A percentile compares a stretch with the other conserved stretches of the same genome.
Conservation (phyloP, 148 eudicot genomes). For the Cornus florida region DNA sequence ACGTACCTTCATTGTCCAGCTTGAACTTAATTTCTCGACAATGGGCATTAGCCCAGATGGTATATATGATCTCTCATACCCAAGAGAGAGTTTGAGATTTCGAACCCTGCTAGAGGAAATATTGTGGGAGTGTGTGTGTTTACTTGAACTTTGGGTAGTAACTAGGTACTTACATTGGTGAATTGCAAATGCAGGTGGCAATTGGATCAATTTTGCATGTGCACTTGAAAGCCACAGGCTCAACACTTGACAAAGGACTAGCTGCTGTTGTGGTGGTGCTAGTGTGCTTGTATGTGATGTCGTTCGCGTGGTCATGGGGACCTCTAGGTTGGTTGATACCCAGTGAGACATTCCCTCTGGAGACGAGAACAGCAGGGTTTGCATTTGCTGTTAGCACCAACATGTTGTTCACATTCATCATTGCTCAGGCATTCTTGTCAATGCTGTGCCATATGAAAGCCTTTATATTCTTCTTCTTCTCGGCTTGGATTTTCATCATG, state of each 20-base stretch:
- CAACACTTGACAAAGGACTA: constrained; percentile 21
- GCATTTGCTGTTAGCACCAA: constrained; percentile 52
- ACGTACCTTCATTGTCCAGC: neutral
- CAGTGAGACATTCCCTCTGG: constrained; percentile 43
- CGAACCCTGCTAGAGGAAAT: too few relatives aligned
- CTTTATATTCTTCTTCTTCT: constrained; percentile 48
- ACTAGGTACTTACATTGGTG: too few relatives aligned
- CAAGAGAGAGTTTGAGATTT: too few relatives aligned
- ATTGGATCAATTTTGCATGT: constrained; percentile 42
- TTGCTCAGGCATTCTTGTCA: constrained; percentile 44
- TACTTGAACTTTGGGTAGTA: too few relatives aligned
- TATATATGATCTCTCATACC: too few relatives aligned
- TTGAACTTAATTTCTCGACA: too few relatives aligned
- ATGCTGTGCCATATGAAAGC: constrained; percentile 46
- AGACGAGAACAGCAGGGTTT: constrained; percentile 47
- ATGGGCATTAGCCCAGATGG: too few relatives aligned
- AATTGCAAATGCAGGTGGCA: constrained; percentile 27
- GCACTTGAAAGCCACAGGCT: constrained; percentile 32
- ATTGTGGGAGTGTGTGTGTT: too few relatives aligned
- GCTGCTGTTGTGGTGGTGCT: constrained; percentile 49
- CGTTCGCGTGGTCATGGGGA: constrained; percentile 64
- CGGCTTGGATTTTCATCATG: constrained; percentile 45
- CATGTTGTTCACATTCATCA: constrained; percentile 45
- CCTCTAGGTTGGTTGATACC: constrained; percentile 43
- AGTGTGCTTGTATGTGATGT: constrained; percentile 57